These are phyloP conservation scores for Sutorius eximius DNA, from an alignment of 1,284 basidiomycete species.

Conservation along the genomic window DNA sequence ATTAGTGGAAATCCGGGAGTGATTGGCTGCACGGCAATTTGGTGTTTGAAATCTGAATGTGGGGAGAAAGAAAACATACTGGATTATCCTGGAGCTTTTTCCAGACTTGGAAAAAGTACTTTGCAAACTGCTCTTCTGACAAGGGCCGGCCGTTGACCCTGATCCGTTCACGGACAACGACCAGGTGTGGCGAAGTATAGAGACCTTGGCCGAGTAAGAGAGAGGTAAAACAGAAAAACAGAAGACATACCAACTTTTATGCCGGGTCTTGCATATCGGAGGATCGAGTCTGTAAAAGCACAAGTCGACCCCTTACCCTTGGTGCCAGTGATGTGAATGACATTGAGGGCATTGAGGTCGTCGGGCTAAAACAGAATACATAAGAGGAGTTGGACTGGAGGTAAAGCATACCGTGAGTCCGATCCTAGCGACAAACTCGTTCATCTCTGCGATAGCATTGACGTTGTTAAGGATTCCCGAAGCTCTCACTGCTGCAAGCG, in stretches of 20 bases:
- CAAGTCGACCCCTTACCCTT: constrained; percentile 99
- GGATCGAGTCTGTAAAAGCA: constrained; percentile 83
- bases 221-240: not conserved
- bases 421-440: constrained; percentile 86
- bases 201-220: constrained; percentile 55
- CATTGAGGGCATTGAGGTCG: constrained; percentile 91
- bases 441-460: constrained; percentile 84
- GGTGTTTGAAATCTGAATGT: not conserved
- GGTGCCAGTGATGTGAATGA: constrained; percentile 96
- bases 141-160: constrained; percentile 90
- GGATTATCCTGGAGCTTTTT: constrained; percentile 76
- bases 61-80: constrained; percentile 14
- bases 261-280: constrained; percentile 60
- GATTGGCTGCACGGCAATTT: constrained; percentile 39
- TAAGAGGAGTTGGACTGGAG: constrained; percentile 4
- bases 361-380: constrained; percentile 17
- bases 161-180: constrained; percentile 95
- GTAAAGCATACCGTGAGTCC: constrained; percentile 70
- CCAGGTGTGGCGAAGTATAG: constrained; percentile 96
- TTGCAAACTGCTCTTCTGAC: constrained; percentile 85
- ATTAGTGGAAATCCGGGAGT: constrained; percentile 62
- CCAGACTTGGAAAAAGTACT: constrained; percentile 98
- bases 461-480: constrained; percentile 71
- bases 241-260: constrained; percentile 67
- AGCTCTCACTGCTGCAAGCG: constrained; percentile 81